Evolutionary conservation across 768 basidiomycete genomes (phyloP).

Genomic region (Terana coerulea): DNA sequence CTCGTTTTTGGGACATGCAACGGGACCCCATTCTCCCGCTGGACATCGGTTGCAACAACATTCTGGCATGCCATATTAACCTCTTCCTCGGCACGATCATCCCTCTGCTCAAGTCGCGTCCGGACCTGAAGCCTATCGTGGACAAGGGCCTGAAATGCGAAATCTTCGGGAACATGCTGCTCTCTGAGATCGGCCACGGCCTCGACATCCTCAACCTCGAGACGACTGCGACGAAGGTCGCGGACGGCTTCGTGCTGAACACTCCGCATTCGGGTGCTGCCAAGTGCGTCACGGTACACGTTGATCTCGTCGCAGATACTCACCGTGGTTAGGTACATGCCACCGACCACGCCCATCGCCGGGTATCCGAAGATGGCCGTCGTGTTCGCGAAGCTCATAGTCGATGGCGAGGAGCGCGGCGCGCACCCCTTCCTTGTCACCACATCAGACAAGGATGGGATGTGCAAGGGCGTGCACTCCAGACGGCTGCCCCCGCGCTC

Average conservation of each 20-base stretch:
- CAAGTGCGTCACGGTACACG: background rate
- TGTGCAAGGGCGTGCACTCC: conserved; percentile 4
- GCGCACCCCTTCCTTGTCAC: conserved; percentile 4
- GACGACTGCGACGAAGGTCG: conserved; percentile 1
- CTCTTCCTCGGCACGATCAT: background rate
- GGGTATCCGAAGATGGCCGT: background rate
- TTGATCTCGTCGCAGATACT: background rate
- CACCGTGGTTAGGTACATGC: conserved; percentile 2
- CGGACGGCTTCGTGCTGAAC: conserved; percentile 1
- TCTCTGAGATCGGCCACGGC: background rate
- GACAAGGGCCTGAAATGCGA: background rate
- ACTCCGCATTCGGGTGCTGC: background rate
- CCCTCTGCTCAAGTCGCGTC: background rate
- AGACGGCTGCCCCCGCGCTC: conserved; percentile 14
- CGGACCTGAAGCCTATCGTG: background rate
- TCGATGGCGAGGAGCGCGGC: conserved; percentile 4
- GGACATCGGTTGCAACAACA: background rate
- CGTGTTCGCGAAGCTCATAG: conserved; percentile 8
- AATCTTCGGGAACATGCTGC: background rate
- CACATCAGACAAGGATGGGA: background rate
- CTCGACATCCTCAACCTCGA: background rate
- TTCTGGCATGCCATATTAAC: background rate
- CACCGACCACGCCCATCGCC: background rate
- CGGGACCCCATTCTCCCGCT: background rate
- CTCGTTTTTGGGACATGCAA: background rate